A percentile compares a stretch with the other conserved stretches of the same genome.
phyloP scores from a whole-genome alignment of 2,329 filamentous ascomycete species.

The Diaporthe vexans region DNA sequence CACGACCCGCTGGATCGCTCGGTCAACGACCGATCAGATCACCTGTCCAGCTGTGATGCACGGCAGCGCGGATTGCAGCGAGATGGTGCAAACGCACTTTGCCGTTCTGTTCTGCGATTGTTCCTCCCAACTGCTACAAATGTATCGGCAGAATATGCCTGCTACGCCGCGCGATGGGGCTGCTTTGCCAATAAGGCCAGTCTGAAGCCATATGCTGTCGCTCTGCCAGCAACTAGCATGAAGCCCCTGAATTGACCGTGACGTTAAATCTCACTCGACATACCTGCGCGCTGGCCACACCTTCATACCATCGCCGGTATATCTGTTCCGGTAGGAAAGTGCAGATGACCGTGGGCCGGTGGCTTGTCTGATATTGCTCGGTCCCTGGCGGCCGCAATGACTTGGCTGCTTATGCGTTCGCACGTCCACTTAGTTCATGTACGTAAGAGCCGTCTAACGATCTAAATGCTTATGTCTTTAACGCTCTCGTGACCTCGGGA shows the following conservation, averaged over 20 bases:
- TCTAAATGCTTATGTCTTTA: background rate
- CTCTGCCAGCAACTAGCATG: background rate
- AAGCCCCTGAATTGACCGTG: too few relatives aligned
- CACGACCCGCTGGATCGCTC: constrained; percentile 24
- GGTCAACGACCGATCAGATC: constrained; percentile 24
- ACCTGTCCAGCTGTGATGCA: constrained; percentile 1
- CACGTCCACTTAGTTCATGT: background rate
- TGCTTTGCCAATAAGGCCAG: background rate
- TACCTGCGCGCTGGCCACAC: too few relatives aligned
- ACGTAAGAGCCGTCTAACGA: background rate
- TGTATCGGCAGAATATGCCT: background rate
- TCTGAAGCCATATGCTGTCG: background rate
- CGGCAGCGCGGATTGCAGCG: background rate
- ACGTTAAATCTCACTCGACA: background rate
- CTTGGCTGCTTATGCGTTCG: background rate
- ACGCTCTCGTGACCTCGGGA: background rate
- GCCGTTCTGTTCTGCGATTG: background rate
- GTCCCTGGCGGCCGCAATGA: background rate
- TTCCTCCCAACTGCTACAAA: background rate
- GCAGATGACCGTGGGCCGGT: background rate
- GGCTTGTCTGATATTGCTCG: background rate
- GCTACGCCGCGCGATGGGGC: background rate
- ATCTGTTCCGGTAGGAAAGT: background rate
- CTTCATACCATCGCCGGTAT: background rate
- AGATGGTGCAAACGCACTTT: background rate